Conservation (phyloP, 2,329 filamentous ascomycete species). For the Aspergillus persii region DNA sequence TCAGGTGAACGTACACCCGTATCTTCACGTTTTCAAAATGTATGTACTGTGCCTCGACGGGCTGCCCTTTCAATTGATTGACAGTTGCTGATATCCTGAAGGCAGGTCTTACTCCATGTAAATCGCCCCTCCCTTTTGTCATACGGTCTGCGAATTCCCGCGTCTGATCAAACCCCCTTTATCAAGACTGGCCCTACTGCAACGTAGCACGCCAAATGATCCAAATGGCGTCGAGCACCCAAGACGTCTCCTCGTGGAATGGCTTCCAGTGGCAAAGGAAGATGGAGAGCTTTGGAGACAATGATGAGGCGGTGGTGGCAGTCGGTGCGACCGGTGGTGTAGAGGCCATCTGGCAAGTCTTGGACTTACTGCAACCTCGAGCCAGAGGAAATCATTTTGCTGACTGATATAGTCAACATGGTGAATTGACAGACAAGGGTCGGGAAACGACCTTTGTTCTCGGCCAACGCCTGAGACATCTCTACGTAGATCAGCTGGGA, state of each 20-base stretch:
- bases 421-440: conserved; percentile 74
- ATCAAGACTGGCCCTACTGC: conserved; percentile 83
- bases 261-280: conserved; percentile 64
- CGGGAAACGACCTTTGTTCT: conserved; percentile 69
- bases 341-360: conserved; percentile 75
- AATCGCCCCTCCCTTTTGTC: conserved; percentile 3
- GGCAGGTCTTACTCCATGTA: conserved; percentile 52
- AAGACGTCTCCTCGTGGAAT: conserved; percentile 56
- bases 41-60: conserved; percentile 52
- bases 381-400: background rate
- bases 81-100: conserved; percentile 28
- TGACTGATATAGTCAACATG: conserved; percentile 41
- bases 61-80: background rate
- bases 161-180: background rate
- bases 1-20: conserved; percentile 76
- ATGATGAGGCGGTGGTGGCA: conserved; percentile 69
- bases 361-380: background rate
- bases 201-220: conserved; percentile 69
- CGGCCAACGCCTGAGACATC: conserved; percentile 63
- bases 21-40: conserved; percentile 81
- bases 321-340: conserved; percentile 65
- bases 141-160: background rate
- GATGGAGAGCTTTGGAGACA: conserved; percentile 74
- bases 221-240: conserved; percentile 56
- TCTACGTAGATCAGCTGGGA: conserved; percentile 72